Evolutionary conservation across 495 filamentous ascomycete species (phyloP).

Genomic region (Platismatia glauca): DNA sequence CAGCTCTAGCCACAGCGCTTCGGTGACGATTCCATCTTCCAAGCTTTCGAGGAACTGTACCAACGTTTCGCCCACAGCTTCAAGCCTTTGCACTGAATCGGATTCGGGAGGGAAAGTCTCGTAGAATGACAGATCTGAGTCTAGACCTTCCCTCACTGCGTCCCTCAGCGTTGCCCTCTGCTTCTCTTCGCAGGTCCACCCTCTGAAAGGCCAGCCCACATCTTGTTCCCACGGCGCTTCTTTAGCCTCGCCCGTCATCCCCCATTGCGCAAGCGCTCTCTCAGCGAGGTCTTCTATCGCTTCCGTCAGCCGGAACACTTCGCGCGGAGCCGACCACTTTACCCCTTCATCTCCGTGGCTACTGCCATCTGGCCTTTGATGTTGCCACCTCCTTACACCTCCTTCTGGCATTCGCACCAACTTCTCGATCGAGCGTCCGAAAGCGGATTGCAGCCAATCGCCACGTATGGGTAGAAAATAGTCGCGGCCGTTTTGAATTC

Average conservation of each 20-base stretch:
- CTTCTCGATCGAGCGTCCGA: slow-evolving; percentile 74
- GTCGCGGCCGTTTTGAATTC: slow-evolving; percentile 74
- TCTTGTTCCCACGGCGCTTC: slow-evolving; percentile 47
- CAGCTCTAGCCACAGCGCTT: slow-evolving; percentile 59
- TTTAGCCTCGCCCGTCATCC: slow-evolving; percentile 55
- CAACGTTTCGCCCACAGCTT: slow-evolving; percentile 59
- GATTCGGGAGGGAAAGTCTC: slow-evolving; percentile 50
- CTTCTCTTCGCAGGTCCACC: neutral
- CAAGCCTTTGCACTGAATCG: slow-evolving; percentile 54
- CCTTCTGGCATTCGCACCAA: slow-evolving; percentile 77
- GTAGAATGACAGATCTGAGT: slow-evolving; percentile 51
- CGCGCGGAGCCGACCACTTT: slow-evolving; percentile 64
- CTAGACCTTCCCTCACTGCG: slow-evolving; percentile 41
- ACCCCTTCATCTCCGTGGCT: slow-evolving; percentile 41
- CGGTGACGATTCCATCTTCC: slow-evolving; percentile 64
- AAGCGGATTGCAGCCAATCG: slow-evolving; percentile 70
- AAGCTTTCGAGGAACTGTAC: slow-evolving; percentile 62
- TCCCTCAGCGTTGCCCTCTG: slow-evolving; percentile 26
- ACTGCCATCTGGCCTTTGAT: slow-evolving; percentile 35
- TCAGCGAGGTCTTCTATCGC: slow-evolving; percentile 67
- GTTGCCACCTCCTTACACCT: slow-evolving; percentile 47
- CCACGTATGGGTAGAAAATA: slow-evolving; percentile 80
- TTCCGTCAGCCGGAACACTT: slow-evolving; percentile 82
- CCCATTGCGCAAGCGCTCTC: slow-evolving; percentile 69
- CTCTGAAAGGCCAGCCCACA: slow-evolving; percentile 64